Conservation (phyloP, 2,329 filamentous ascomycete species). For the Parasarocladium wereldwijsianum region DNA sequence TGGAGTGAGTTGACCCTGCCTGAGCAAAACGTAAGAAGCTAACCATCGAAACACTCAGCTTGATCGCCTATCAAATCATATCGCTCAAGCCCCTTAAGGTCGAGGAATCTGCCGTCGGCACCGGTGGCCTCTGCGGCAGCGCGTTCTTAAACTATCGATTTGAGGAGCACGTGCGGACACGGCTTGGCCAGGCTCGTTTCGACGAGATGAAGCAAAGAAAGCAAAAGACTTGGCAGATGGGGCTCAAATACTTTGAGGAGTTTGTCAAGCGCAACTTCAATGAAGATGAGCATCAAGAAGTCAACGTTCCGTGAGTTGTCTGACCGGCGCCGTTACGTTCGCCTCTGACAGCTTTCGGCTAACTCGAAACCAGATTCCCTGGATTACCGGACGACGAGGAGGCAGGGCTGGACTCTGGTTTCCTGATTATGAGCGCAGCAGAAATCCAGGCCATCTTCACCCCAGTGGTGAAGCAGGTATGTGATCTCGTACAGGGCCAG, state of each 20-base stretch:
- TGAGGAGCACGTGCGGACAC: conserved; percentile 56
- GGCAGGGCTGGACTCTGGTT: conserved; percentile 60
- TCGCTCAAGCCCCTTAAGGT: conserved; percentile 57
- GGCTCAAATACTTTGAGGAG: conserved; percentile 66
- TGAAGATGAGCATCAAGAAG: conserved; percentile 61
- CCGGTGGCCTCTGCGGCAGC: conserved; percentile 62
- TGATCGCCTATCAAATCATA: conserved; percentile 72
- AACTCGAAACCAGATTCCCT: conserved; percentile 39
- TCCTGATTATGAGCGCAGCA: conserved; percentile 54
- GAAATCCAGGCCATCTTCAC: conserved; percentile 63
- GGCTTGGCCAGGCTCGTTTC: conserved; percentile 53
- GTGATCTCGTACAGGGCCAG: conserved; percentile 52
- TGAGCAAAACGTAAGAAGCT: conserved; percentile 8
- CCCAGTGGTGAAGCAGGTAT: conserved; percentile 57
- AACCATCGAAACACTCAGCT: conserved; percentile 18
- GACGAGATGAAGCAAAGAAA: conserved; percentile 66
- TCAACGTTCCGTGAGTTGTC: conserved; percentile 52
- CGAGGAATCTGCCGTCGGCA: conserved; percentile 67
- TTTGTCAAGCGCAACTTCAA: conserved; percentile 77
- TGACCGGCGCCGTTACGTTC: neutral
- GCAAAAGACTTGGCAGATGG: conserved; percentile 68
- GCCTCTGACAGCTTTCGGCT: neutral
- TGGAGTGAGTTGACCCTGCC: conserved; percentile 57
- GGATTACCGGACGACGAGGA: conserved; percentile 64
- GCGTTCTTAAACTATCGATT: conserved; percentile 72